These are phyloP conservation scores for Tricholoma hemisulphureum DNA, from an alignment of 768 basidiomycete species.

Conservation along the genomic window DNA sequence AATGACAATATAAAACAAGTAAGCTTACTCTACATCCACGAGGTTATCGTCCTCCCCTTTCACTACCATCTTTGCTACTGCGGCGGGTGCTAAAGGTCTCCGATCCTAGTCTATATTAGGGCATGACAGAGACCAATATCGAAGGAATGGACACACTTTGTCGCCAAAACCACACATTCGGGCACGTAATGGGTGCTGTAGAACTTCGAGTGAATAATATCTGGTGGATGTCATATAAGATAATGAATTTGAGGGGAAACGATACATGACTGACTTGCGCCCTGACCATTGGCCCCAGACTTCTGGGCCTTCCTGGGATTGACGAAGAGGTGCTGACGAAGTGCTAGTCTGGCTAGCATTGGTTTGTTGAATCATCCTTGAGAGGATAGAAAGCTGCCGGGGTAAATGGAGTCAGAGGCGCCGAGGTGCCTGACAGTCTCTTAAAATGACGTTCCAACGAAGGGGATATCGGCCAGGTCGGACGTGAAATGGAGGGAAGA, in stretches of 20 bases:
- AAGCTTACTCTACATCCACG: conserved; percentile 74
- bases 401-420: conserved; percentile 10
- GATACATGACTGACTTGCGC: conserved; percentile 46
- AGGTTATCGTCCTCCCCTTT: conserved; percentile 62
- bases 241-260: conserved; percentile 9
- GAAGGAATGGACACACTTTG: conserved; percentile 54
- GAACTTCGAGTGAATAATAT: conserved; percentile 79
- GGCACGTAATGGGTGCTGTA: conserved; percentile 86
- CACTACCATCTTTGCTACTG: conserved; percentile 81
- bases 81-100: conserved; percentile 87
- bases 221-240: conserved; percentile 35
- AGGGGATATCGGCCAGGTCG: conserved; percentile 11
- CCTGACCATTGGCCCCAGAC: conserved; percentile 73
- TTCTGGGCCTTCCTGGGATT: conserved; percentile 45
- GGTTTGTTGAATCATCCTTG: conserved; percentile 65
- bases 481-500: conserved; percentile 5
- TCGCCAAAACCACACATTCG: conserved; percentile 97
- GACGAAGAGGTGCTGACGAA: conserved; percentile 29
- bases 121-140: conserved; percentile 11
- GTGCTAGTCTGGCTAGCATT: conserved; percentile 43
- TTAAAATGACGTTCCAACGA: conserved; percentile 11
- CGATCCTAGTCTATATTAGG: conserved; percentile 63
- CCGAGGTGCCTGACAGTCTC: conserved; percentile 11
- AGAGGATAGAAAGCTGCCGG: conserved; percentile 1
- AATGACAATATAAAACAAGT: background rate